Percentiles rank a stretch among this genome's conserved stretches.
phyloP scores from a whole-genome alignment of 1,284 basidiomycete species.

The Puccinia coronata region DNA sequence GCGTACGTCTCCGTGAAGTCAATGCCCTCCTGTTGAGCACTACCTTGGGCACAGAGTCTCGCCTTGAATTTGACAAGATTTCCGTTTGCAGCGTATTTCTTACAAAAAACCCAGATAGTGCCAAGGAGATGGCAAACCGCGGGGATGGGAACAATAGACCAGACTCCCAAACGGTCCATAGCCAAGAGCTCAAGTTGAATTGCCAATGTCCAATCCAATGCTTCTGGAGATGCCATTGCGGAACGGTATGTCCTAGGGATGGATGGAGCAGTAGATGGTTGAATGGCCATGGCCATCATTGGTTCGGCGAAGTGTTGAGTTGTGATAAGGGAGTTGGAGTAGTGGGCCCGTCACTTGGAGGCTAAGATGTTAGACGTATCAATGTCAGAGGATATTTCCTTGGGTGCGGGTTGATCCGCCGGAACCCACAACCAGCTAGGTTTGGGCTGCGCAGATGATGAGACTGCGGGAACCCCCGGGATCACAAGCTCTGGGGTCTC shows the following conservation, averaged over 20 bases:
- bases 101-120: not conserved
- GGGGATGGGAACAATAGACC: not conserved
- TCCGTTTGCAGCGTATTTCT: not conserved
- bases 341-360: not conserved
- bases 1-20: constrained; percentile 12
- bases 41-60: not conserved
- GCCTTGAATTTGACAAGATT: constrained; percentile 20
- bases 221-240: not conserved
- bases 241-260: not conserved
- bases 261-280: not conserved
- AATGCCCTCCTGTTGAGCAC: not conserved
- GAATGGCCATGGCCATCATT: not conserved
- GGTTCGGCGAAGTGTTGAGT: not conserved
- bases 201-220: not conserved
- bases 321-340: too few relatives aligned
- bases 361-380: too few relatives aligned
- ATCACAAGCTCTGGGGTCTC: too few relatives aligned
- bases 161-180: not conserved
- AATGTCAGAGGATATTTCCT: not conserved
- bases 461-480: too few relatives aligned
- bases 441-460: too few relatives aligned
- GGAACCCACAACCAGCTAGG: too few relatives aligned
- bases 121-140: not conserved
- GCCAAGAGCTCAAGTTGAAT: not conserved
- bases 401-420: not conserved